phyloP scores from a whole-genome alignment of 2,329 filamentous ascomycete genomes.

The Triangularia setosa region DNA sequence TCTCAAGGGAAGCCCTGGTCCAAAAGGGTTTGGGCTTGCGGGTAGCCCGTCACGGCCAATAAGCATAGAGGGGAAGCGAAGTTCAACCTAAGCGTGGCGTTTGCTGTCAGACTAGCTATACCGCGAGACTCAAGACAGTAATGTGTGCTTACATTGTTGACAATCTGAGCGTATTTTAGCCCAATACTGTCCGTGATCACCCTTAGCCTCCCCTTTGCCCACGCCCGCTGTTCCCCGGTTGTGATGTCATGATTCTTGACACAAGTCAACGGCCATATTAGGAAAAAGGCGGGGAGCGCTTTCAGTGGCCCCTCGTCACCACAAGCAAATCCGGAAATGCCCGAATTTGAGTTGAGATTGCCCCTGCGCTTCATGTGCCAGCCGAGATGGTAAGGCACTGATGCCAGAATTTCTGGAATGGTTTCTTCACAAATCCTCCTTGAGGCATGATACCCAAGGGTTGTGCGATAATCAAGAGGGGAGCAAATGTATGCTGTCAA shows the following conservation, averaged over 20 bases:
- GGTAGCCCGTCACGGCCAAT: conserved; percentile 50
- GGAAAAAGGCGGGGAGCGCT: conserved; percentile 54
- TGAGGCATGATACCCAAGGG: conserved; percentile 55
- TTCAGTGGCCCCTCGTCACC: conserved; percentile 49
- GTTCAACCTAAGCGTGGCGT: conserved; percentile 42
- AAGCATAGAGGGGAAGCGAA: conserved; percentile 60
- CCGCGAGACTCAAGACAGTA: not conserved
- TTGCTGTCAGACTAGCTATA: not conserved
- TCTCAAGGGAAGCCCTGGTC: not conserved
- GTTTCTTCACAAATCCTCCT: conserved; percentile 47
- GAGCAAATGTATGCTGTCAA: conserved; percentile 57
- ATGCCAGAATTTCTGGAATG: conserved; percentile 57
- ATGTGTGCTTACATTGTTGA: conserved; percentile 45
- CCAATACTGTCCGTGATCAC: conserved; percentile 54
- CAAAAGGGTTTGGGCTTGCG: conserved; percentile 33
- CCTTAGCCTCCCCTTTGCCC: conserved; percentile 50
- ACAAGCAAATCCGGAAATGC: conserved; percentile 47
- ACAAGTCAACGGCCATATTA: conserved; percentile 57
- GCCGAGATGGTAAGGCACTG: conserved; percentile 57
- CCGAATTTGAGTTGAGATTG: conserved; percentile 35
- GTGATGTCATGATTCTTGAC: conserved; percentile 54
- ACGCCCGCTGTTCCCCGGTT: conserved; percentile 54
- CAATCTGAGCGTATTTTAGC: conserved; percentile 53
- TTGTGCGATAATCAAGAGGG: conserved; percentile 58
- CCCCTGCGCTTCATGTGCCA: conserved; percentile 49